Base-by-base conservation (phyloP, 1,284 basidiomycete species). In the Cystobasidiaceae sp. region DNA sequence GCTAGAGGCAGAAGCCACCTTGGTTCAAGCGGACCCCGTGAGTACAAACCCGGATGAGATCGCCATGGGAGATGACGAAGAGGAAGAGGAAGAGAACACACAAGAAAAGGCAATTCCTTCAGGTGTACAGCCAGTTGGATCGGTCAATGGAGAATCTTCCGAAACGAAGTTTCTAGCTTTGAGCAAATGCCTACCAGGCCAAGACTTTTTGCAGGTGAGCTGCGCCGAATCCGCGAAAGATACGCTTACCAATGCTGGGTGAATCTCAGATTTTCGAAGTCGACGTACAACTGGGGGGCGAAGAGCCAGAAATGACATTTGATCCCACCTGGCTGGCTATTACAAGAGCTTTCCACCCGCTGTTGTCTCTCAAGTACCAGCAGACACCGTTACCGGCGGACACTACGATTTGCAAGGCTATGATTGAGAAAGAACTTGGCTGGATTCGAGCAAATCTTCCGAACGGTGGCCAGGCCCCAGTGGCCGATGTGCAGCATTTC, bases 301-400 rank as follows among this genome's bases (percentile, higher is more conserved):
- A 2, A 34, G 66, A 25, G 28, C 55, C 32, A 6, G 70, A 52
- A 0, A 69, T 88, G 30, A 80, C 81, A 1, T 97, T 85, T 77
- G 90, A 96, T 74, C 86, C 86, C 2, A 83, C 91, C 76, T 98
- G 94, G 96, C 84, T 98, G 23, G 93, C 93, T 0, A 92, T 97
- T 74, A 86, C 86, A 0, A 86, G 89, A 4, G 91, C 89, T 0
- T 86, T 93, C 71, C 85, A 94, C 70, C 84, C 86, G 0, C 87
- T 83, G 78, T 82, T 97, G 67, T 86, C 88, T 0, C 74, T 79
- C 1, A 79, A 80, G 0, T 74, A 76, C 4, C 79, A 76, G 4
- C 75, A 77, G 7, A 83, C 85, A 59, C 75, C 78, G 1, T 86
- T 90, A 66, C 88, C 89, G 0, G 81, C 84, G 48, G 75, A 77